Conservation (phyloP, 225 moss, liverwort and hornwort genomes). For the Physcomitrium patens region DNA sequence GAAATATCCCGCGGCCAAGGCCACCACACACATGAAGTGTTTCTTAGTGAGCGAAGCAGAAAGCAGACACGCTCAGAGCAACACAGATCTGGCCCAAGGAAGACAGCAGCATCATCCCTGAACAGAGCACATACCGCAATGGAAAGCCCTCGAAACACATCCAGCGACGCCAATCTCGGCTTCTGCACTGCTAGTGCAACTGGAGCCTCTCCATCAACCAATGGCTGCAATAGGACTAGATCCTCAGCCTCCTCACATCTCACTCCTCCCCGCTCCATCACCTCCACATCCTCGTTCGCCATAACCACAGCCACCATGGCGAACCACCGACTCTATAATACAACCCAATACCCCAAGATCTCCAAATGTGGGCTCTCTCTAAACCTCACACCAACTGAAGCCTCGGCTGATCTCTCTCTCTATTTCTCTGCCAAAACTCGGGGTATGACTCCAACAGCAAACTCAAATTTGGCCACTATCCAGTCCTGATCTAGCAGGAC, state of each 20-base stretch:
- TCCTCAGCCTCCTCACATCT: neutral
- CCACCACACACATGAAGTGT: neutral
- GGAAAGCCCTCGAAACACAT: conserved; percentile 53
- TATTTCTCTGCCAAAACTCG: no score
- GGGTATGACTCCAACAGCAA: no score
- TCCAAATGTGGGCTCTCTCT: neutral
- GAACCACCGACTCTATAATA: neutral
- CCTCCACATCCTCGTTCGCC: conserved; percentile 22
- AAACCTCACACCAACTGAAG: neutral
- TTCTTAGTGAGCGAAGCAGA: neutral
- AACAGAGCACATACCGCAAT: conserved; percentile 34
- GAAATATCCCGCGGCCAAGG: neutral
- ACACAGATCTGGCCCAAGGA: neutral
- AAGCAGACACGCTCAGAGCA: no score
- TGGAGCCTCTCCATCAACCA: conserved; percentile 13
- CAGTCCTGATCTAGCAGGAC: no score
- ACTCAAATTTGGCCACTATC: no score
- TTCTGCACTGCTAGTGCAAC: neutral
- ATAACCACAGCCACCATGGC: conserved; percentile 10
- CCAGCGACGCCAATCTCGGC: conserved; percentile 42
- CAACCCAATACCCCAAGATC: neutral
- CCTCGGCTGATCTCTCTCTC: no score
- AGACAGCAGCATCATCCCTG: neutral
- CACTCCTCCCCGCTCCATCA: conserved; percentile 30
- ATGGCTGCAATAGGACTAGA: conserved; percentile 19